Evolutionary conservation across 768 basidiomycete genomes (phyloP), one percentile per base, ranked within the genome.

Genomic region (Hericium coralloides): DNA sequence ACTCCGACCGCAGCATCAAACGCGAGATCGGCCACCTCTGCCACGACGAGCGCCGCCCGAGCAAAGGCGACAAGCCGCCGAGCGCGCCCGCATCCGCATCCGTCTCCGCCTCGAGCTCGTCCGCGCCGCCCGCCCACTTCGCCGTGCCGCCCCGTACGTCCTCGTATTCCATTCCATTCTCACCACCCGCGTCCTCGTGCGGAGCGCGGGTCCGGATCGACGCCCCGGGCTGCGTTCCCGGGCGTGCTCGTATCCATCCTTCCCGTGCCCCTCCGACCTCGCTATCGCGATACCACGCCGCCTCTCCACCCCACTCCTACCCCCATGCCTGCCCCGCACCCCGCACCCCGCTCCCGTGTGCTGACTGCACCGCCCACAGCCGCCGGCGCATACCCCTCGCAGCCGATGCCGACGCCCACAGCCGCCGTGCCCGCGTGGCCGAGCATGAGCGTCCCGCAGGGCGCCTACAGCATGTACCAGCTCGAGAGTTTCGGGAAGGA

Each of bases 21-120:
- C 84, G 95, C 39, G 95, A 98, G 70, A 98, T 98, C 59, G 91
- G 92, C 0, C 92, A 97, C 73, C 76, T 95, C 14, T 97, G 94
- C 66, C 89, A 92, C 63, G 95, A 95, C 69, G 92, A 95, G 66
- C 81, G 81, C 57, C 77, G 83, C 50, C 76, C 78, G 1, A 58
- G 62, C 36, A 60, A 58, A 23, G 53, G 1, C 45, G 77, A 77
- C 9, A 84, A 83, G 59, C 74, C 76, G 38, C 67, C 68, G 57
- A 51, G 68, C 0, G 17, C 68, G 18, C 45, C 71, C 12, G 38
- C 73, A 38, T 61, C 60, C 14, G 60, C 61, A 3, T 53, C 67
- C 51, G 31, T 23, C 36, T 23, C 17, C 56, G 37, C 56, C 38
- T 36, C 2, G 17, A 20, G 45, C 51, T 17, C 20, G 18, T 17